Conservation (phyloP, 1,284 basidiomycete species). For the Cryptococcus sp. region DNA sequence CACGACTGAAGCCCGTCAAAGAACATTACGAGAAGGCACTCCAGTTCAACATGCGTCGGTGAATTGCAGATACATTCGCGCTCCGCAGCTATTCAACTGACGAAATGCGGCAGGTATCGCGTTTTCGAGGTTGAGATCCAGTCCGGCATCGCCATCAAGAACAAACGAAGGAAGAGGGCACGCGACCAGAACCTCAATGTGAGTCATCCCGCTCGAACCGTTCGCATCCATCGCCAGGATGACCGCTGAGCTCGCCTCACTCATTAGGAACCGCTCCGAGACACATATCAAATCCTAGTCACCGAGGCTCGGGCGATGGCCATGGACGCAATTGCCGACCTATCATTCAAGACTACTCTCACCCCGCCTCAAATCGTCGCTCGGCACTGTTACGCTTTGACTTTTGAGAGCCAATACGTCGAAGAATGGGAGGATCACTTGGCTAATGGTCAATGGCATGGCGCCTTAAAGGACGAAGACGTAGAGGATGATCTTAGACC, state of each 20-base stretch:
- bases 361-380: constrained; percentile 34
- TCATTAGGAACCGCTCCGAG: constrained; percentile 40
- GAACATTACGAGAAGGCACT: constrained; percentile 37
- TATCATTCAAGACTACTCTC: constrained; percentile 24
- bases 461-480: not conserved
- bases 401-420: constrained; percentile 36
- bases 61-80: too few species aligned
- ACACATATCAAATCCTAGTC: constrained; percentile 30
- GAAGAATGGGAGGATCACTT: constrained; percentile 34
- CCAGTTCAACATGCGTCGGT: constrained; percentile 41
- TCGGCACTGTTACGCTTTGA: constrained; percentile 42
- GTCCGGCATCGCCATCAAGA: constrained; percentile 38
- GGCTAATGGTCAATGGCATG: constrained; percentile 8
- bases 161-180: constrained; percentile 38
- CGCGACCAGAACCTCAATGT: constrained; percentile 42
- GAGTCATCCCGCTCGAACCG: not conserved
- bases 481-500: constrained; percentile 23
- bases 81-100: not conserved
- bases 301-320: constrained; percentile 27
- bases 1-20: constrained; percentile 38
- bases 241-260: not conserved
- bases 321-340: constrained; percentile 11
- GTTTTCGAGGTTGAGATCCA: constrained; percentile 44
- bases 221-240: not conserved
- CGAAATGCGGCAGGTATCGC: constrained; percentile 27